Evolutionary conservation across 768 basidiomycete genomes (phyloP).

Genomic region (Rhizopogon vesiculosus): DNA sequence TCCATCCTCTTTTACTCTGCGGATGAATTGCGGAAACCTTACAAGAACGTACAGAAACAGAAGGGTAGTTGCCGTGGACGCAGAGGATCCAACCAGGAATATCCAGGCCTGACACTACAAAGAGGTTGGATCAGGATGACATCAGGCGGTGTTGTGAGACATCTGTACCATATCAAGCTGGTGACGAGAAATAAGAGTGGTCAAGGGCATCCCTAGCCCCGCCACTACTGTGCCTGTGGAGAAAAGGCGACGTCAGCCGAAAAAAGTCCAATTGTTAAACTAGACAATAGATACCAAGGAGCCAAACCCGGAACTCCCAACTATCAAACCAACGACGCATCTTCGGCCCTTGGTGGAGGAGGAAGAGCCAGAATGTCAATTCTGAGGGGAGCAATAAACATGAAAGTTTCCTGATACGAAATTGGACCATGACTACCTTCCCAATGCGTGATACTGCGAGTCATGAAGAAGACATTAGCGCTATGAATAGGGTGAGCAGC

Average conservation of each 20-base stretch:
- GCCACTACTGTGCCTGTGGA: conserved; percentile 56
- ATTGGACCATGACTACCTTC: conserved; percentile 47
- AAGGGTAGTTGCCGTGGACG: conserved; percentile 62
- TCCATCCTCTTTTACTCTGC: conserved; percentile 65
- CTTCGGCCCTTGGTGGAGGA: conserved; percentile 69
- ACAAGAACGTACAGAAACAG: conserved; percentile 68
- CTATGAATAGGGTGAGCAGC: neutral
- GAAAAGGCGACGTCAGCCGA: conserved; percentile 10
- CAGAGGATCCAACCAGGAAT: conserved; percentile 65
- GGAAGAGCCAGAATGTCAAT: conserved; percentile 78
- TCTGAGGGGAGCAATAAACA: conserved; percentile 34
- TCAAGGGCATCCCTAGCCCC: conserved; percentile 68
- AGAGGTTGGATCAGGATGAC: conserved; percentile 7
- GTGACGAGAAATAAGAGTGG: conserved; percentile 53
- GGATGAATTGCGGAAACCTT: conserved; percentile 68
- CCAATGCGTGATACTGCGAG: conserved; percentile 65
- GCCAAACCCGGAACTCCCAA: conserved; percentile 75
- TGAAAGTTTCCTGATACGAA: neutral
- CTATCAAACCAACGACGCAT: conserved; percentile 76
- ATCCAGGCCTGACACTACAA: conserved; percentile 68
- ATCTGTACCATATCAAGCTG: conserved; percentile 51
- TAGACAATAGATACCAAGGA: conserved; percentile 41
- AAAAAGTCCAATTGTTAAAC: neutral
- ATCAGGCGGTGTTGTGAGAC: conserved; percentile 1
- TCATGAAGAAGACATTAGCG: conserved; percentile 5